A percentile compares a stretch with the other conserved stretches of the same genome.
Evolutionary conservation across 2,329 filamentous ascomycete genomes (phyloP).

Genomic region (Aspergillus eucalypticola): DNA sequence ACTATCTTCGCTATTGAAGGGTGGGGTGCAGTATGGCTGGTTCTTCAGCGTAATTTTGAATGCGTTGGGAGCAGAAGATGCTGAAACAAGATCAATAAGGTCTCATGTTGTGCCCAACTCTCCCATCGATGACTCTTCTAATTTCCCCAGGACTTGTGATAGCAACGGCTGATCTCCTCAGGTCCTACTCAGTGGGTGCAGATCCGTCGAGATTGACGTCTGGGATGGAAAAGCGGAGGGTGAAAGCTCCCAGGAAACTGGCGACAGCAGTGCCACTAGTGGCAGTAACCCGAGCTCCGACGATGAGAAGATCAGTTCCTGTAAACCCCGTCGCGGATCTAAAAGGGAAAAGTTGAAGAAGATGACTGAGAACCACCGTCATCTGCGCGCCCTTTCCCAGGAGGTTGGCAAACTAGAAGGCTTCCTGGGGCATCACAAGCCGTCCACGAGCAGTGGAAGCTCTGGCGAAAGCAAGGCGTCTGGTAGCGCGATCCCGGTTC

Average conservation of each 20-base stretch:
- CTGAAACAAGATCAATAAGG: too few relatives aligned
- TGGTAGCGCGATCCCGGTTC: neutral
- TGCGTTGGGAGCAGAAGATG: too few relatives aligned
- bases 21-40: too few relatives aligned
- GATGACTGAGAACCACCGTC: constrained; percentile 9
- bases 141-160: neutral
- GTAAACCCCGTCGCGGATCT: constrained; percentile 21
- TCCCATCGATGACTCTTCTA: neutral
- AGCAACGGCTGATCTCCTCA: constrained; percentile 33
- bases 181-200: constrained; percentile 74
- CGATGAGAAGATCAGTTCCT: constrained; percentile 15
- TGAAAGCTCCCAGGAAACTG: constrained; percentile 29
- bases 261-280: constrained; percentile 37
- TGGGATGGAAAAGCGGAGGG: constrained; percentile 71
- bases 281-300: constrained; percentile 29
- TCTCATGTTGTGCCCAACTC: too few relatives aligned
- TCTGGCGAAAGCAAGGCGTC: neutral
- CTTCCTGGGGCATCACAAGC: constrained; percentile 26
- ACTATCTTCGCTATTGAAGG: too few relatives aligned
- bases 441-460: constrained; percentile 5
- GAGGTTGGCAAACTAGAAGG: constrained; percentile 22
- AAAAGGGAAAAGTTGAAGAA: constrained; percentile 25
- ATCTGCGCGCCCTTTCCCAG: constrained; percentile 21
- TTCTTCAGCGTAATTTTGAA: too few relatives aligned
- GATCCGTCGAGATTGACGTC: constrained; percentile 93